Evolutionary conservation across 2,329 filamentous ascomycete species (phyloP).

Genomic region (Cladophialophora psammophila): DNA sequence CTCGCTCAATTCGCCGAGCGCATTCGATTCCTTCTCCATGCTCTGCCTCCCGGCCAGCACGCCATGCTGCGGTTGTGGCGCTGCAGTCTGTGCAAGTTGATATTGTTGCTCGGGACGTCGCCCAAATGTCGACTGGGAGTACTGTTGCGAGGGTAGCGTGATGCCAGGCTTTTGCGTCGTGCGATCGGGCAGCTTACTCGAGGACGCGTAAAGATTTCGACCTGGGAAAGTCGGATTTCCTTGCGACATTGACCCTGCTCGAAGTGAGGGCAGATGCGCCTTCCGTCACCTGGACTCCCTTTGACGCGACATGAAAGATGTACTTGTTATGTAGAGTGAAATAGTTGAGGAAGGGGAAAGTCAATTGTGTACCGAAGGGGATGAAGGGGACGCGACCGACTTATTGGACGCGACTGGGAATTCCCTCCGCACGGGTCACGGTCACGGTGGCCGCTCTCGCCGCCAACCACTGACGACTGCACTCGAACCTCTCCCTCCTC

Average conservation of each 20-base stretch:
- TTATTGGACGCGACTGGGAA: background rate
- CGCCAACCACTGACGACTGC: background rate
- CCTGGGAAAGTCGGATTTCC: conserved; percentile 62
- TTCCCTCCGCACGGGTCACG: conserved; percentile 3
- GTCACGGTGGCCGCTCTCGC: background rate
- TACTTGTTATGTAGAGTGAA: background rate
- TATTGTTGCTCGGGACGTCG: conserved; percentile 43
- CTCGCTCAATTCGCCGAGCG: conserved; percentile 71
- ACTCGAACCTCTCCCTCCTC: background rate
- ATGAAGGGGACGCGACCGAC: background rate
- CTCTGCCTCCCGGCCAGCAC: conserved; percentile 47
- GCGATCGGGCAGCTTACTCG: conserved; percentile 62
- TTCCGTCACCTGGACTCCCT: conserved; percentile 17
- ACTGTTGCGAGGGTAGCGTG: conserved; percentile 45
- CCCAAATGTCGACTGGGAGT: conserved; percentile 54
- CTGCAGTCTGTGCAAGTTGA: conserved; percentile 49
- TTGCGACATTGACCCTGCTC: conserved; percentile 35
- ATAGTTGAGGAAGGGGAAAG: background rate
- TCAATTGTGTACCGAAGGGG: background rate
- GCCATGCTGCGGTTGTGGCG: conserved; percentile 54
- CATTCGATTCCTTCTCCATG: conserved; percentile 56
- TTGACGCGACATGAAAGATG: conserved; percentile 17
- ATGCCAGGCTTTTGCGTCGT: conserved; percentile 41
- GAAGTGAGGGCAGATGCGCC: conserved; percentile 23
- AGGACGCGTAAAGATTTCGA: conserved; percentile 60